phyloP scores from a whole-genome alignment of 306 rosid species.

The Vigna mungo region DNA sequence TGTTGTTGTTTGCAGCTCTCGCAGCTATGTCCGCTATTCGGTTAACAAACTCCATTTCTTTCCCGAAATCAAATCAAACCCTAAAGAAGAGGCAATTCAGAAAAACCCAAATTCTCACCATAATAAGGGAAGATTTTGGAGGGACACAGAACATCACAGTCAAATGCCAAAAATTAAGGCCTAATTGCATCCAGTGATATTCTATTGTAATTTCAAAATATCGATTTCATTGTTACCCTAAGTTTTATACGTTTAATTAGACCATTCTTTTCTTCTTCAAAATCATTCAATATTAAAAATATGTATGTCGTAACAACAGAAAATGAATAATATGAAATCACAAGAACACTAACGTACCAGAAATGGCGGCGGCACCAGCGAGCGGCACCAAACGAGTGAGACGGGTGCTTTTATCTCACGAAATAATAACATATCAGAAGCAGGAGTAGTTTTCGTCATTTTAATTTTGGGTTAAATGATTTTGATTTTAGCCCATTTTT shows the following conservation, averaged over 20 bases:
- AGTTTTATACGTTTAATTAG: background rate
- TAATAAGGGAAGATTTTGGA: background rate
- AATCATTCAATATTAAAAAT: background rate
- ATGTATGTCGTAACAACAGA: background rate
- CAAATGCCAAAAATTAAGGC: background rate
- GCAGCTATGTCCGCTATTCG: slow-evolving; percentile 49
- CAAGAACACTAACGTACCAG: background rate
- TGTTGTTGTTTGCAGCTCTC: slow-evolving; percentile 63
- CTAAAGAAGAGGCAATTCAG: background rate
- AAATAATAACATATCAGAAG: background rate
- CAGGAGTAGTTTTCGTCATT: background rate
- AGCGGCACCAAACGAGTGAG: background rate
- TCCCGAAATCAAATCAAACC: slow-evolving; percentile 38
- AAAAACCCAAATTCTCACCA: background rate
- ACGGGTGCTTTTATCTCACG: background rate
- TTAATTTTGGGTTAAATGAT: no score
- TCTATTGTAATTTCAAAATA: background rate
- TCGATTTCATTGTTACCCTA: background rate
- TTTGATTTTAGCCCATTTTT: no score
- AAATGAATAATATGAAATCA: background rate
- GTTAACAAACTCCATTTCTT: slow-evolving; percentile 63
- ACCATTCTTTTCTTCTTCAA: background rate
- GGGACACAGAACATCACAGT: background rate
- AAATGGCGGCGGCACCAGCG: background rate
- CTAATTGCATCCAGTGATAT: background rate